phyloP scores from a whole-genome alignment of 1,139 yeast genomes.

The Taiozyma sp. region DNA sequence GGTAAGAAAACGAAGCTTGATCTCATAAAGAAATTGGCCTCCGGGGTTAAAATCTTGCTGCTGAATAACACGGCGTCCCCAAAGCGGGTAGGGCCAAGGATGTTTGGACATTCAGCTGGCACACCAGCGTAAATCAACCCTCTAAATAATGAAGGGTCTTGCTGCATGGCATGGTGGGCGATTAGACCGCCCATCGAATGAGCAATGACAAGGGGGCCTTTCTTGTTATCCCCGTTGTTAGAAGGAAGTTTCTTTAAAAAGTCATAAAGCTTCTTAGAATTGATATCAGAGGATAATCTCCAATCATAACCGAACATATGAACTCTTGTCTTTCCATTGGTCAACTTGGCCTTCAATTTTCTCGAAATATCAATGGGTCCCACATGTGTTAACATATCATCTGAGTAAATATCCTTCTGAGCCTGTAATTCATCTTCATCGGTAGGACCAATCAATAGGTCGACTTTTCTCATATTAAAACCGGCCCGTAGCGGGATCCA shows the following conservation, averaged over 20 bases:
- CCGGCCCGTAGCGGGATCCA: conserved; percentile 94
- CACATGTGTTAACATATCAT: conserved; percentile 73
- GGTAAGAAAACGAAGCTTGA: conserved; percentile 80
- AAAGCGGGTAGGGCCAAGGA: conserved; percentile 76
- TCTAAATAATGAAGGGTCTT: conserved; percentile 61
- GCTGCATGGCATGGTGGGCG: conserved; percentile 73
- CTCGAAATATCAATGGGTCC: conserved; percentile 85
- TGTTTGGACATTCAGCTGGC: conserved; percentile 82
- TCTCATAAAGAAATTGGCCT: conserved; percentile 85
- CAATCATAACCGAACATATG: conserved; percentile 88
- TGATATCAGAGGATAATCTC: conserved; percentile 67
- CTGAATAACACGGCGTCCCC: conserved; percentile 80
- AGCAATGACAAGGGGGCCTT: conserved; percentile 67
- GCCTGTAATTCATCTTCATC: conserved; percentile 58
- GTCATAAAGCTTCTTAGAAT: conserved; percentile 44
- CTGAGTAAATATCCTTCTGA: conserved; percentile 53
- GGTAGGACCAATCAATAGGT: conserved; percentile 67
- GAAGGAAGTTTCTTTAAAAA: conserved; percentile 42
- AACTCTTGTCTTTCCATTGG: conserved; percentile 59
- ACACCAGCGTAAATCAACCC: conserved; percentile 79
- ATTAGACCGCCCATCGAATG: conserved; percentile 94
- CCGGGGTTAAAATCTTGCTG: conserved; percentile 70
- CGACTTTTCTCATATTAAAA: conserved; percentile 62
- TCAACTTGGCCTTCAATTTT: conserved; percentile 51
- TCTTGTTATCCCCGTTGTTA: conserved; percentile 26